These are phyloP conservation scores for Castanospermum australe DNA, from an alignment of 306 rosid genomes.

Conservation along the genomic window DNA sequence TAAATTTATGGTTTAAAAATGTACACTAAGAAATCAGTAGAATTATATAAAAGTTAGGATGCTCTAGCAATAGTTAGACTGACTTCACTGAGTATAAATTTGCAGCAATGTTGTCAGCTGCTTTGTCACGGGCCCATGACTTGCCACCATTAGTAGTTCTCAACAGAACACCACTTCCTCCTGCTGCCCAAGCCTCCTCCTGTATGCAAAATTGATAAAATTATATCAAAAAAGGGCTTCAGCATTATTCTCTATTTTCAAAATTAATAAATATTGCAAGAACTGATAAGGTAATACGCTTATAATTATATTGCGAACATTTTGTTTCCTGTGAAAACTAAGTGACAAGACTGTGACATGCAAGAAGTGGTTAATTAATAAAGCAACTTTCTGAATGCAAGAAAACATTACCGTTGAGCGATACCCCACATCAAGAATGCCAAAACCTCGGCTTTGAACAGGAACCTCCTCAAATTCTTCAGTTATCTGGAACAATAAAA, in stretches of 20 bases:
- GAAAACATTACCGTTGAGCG: constrained; percentile 70
- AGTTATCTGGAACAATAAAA: constrained; percentile 58
- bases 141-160: constrained; percentile 91
- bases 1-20: constrained; percentile 12
- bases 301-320: neutral
- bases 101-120: constrained; percentile 96
- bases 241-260: neutral
- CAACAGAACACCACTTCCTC: constrained; percentile 92
- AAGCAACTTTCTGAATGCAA: constrained; percentile 13
- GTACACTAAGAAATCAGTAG: neutral
- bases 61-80: constrained; percentile 37
- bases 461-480: constrained; percentile 95
- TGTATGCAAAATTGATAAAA: constrained; percentile 32
- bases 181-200: constrained; percentile 99
- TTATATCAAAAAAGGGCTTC: neutral
- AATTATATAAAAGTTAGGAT: neutral
- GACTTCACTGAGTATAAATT: constrained; percentile 94
- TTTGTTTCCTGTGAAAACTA: neutral
- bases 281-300: neutral
- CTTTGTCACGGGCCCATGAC: constrained; percentile 95
- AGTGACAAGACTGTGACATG: neutral
- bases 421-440: constrained; percentile 93
- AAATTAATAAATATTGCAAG: constrained; percentile 4
- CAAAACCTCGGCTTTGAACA: constrained; percentile 98
- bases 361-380: constrained; percentile 10